Percentiles rank a stretch among this genome's conserved stretches.
These are phyloP conservation scores for Colletotrichum musae DNA, from an alignment of 2,329 filamentous ascomycete species.

Conservation along the genomic window DNA sequence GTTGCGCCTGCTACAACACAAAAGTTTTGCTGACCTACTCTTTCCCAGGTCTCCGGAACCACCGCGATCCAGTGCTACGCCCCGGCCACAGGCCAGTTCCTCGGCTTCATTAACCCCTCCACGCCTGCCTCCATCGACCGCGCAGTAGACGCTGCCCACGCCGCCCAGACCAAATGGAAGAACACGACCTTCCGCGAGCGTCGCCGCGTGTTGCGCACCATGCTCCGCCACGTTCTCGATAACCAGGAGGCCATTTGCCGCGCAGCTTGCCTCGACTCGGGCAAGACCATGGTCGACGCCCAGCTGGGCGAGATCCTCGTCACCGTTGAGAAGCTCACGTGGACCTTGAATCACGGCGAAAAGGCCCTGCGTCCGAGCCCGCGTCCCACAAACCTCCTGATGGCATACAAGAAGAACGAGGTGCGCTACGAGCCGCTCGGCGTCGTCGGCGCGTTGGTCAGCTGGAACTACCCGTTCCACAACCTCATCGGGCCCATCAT, in stretches of 20 bases:
- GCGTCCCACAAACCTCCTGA: constrained; percentile 89
- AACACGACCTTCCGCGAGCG: constrained; percentile 83
- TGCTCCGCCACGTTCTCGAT: constrained; percentile 87
- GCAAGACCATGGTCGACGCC: constrained; percentile 96
- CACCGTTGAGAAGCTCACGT: constrained; percentile 92
- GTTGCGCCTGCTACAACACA: neutral
- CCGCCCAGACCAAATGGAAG: constrained; percentile 84
- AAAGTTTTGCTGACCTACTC: neutral
- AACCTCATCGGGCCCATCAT: constrained; percentile 94
- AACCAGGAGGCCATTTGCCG: constrained; percentile 90
- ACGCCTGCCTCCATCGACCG: constrained; percentile 84
- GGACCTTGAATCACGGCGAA: constrained; percentile 94
- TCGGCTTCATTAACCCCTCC: constrained; percentile 84
- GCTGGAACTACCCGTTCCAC: constrained; percentile 98
- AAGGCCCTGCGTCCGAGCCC: constrained; percentile 79
- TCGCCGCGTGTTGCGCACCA: constrained; percentile 82
- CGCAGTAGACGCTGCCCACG: constrained; percentile 79
- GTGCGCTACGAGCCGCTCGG: constrained; percentile 94
- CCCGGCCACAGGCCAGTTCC: constrained; percentile 88
- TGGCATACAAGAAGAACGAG: constrained; percentile 95
- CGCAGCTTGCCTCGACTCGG: constrained; percentile 90
- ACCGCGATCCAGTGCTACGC: constrained; percentile 86
- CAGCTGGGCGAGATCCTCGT: constrained; percentile 95
- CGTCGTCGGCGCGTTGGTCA: constrained; percentile 92
- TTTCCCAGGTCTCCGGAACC: constrained; percentile 68